Evolutionary conservation across 139 green algal species (phyloP).

Genomic region (Closterium sp.): DNA sequence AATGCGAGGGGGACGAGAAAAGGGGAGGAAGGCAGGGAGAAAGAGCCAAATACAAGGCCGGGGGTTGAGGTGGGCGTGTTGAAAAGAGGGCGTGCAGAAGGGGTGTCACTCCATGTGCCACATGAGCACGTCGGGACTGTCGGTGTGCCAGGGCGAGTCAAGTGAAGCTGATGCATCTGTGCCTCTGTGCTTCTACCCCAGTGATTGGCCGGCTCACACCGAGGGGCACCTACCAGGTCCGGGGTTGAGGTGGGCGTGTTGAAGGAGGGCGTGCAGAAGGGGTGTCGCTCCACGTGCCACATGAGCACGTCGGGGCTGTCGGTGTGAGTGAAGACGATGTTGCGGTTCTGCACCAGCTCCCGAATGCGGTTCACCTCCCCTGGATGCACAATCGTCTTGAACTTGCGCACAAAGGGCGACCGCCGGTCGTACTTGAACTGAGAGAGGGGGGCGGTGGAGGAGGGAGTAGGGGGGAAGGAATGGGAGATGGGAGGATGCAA

Average conservation of each 20-base stretch:
- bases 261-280: neutral
- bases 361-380: slow-evolving; percentile 90
- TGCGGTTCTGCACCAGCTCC: slow-evolving; percentile 71
- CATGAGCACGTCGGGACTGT: slow-evolving; percentile 61
- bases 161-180: slow-evolving; percentile 87
- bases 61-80: neutral
- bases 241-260: neutral
- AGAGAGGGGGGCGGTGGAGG: no score
- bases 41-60: no score
- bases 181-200: no score
- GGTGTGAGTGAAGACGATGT: no score
- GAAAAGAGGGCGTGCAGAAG: neutral
- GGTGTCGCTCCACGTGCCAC: no score
- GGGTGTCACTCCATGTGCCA: neutral
- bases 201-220: no score
- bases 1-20: no score
- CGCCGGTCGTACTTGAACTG: slow-evolving; percentile 67
- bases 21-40: no score
- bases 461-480: neutral
- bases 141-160: no score
- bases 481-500: no score
- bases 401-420: slow-evolving; percentile 63
- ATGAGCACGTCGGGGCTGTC: no score
- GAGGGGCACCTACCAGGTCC: no score
- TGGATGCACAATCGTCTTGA: slow-evolving; percentile 61